A percentile compares a stretch with the other conserved stretches of the same genome.
phyloP scores from a whole-genome alignment of 1,139 yeast species.

The Taiozyma sp. region DNA sequence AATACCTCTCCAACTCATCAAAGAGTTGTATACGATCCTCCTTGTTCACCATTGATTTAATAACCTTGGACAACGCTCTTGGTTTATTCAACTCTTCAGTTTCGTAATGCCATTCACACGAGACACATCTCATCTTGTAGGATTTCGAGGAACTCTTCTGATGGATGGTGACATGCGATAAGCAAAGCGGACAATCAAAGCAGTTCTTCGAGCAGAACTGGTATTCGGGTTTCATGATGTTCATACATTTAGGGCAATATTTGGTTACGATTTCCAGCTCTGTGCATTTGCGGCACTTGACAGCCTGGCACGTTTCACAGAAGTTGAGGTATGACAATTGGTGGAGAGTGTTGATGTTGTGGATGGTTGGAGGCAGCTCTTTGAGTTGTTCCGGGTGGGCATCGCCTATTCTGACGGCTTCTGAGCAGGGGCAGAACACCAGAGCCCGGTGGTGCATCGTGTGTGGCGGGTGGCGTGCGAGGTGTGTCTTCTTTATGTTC shows the following conservation, averaged over 20 bases:
- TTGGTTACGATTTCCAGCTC: constrained; percentile 21
- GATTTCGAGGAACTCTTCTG: constrained; percentile 1
- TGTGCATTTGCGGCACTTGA: constrained; percentile 22
- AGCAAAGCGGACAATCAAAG: constrained; percentile 22
- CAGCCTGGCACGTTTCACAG: constrained; percentile 20
- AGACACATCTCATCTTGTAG: constrained; percentile 24
- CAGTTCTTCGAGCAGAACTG: constrained; percentile 21
- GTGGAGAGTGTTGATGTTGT: constrained; percentile 16
- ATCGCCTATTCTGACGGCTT: constrained; percentile 8
- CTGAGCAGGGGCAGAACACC: constrained; percentile 22
- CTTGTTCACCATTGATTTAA: constrained; percentile 10
- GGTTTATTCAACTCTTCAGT: constrained; percentile 26
- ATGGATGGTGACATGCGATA: constrained; percentile 7
- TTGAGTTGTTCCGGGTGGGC: constrained; percentile 1
- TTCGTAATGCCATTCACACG: constrained; percentile 25
- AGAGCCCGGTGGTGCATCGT: neutral
- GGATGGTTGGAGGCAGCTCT: constrained; percentile 16
- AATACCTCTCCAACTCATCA: constrained; percentile 15
- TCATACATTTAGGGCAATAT: constrained; percentile 23
- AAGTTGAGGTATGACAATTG: constrained; percentile 14
- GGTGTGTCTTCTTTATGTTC: too few relatives aligned
- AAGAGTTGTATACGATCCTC: constrained; percentile 4
- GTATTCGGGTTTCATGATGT: constrained; percentile 19
- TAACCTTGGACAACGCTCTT: constrained; percentile 24
- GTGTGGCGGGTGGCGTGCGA: neutral